phyloP scores from a whole-genome alignment of 2,329 filamentous ascomycete genomes.

The Neofusicoccum kwambonambiense region DNA sequence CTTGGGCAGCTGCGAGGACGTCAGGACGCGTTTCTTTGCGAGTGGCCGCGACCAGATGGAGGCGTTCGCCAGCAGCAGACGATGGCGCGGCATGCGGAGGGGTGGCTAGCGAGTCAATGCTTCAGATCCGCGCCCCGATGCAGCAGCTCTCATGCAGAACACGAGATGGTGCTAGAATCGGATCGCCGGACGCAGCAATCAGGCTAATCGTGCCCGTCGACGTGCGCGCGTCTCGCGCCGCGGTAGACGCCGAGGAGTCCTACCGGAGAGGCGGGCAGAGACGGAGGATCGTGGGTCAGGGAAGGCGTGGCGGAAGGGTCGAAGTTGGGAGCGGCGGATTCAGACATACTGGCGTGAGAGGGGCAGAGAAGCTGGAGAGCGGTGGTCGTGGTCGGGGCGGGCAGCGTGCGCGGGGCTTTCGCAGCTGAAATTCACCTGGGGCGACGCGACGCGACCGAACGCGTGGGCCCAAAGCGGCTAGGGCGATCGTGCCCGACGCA shows the following conservation, averaged over 20 bases:
- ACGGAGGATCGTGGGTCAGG: slow-evolving; percentile 23
- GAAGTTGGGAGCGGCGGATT: background rate
- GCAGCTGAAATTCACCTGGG: too few species aligned
- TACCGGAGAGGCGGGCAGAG: slow-evolving; percentile 20
- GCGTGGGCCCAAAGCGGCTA: background rate
- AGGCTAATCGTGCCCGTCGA: background rate
- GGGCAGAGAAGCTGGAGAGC: background rate
- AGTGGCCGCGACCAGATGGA: background rate
- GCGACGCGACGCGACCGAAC: background rate
- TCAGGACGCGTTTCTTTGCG: slow-evolving; percentile 53
- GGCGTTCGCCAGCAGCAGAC: background rate
- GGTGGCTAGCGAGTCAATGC: background rate
- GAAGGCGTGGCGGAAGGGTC: slow-evolving; percentile 15
- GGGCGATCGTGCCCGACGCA: background rate
- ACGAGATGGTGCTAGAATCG: background rate
- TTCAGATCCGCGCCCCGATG: too few species aligned
- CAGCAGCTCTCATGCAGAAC: background rate
- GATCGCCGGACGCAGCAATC: background rate
- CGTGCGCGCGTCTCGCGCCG: background rate
- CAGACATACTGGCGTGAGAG: slow-evolving; percentile 9
- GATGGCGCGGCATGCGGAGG: background rate
- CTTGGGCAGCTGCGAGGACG: slow-evolving; percentile 75
- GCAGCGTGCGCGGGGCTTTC: background rate
- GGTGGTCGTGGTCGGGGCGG: background rate
- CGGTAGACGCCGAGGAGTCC: background rate